These are phyloP conservation scores for Hansenula anomala DNA, from an alignment of 1,139 yeast genomes.

Conservation along the genomic window DNA sequence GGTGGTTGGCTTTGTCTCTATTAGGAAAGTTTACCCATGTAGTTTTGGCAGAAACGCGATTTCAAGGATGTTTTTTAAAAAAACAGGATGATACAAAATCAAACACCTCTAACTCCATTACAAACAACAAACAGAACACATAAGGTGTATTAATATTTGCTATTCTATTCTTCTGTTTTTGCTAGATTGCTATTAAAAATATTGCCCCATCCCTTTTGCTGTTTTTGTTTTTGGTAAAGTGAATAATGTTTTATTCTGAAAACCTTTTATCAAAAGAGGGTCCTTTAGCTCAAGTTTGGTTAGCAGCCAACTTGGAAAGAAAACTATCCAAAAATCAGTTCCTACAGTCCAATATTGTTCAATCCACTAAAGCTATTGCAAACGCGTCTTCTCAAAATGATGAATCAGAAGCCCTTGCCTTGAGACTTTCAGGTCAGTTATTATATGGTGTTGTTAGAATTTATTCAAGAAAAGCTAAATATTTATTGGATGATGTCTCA, in stretches of 20 bases:
- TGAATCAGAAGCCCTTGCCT: conserved; percentile 52
- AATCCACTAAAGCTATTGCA: conserved; percentile 57
- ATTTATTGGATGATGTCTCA: conserved; percentile 77
- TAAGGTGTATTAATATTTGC: background rate
- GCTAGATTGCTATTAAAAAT: background rate
- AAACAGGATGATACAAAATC: background rate
- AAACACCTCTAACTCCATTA: background rate
- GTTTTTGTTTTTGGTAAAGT: background rate
- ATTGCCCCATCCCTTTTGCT: background rate
- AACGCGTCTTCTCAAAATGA: conserved; percentile 25
- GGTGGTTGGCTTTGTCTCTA: background rate
- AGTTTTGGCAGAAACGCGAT: conserved; percentile 1
- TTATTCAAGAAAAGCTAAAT: conserved; percentile 81
- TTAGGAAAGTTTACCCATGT: background rate
- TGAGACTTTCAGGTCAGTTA: conserved; percentile 84
- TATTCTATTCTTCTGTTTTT: background rate
- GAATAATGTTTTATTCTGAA: conserved; percentile 36
- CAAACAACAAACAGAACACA: background rate
- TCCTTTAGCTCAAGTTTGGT: conserved; percentile 88
- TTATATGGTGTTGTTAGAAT: conserved; percentile 86
- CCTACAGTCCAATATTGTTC: conserved; percentile 63
- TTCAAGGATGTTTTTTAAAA: background rate
- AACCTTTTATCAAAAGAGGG: conserved; percentile 61
- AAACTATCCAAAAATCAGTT: conserved; percentile 75
- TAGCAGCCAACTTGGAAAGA: conserved; percentile 85